Conservation (phyloP, 2,329 filamentous ascomycete genomes). For the Chaetomiaceae sp. region DNA sequence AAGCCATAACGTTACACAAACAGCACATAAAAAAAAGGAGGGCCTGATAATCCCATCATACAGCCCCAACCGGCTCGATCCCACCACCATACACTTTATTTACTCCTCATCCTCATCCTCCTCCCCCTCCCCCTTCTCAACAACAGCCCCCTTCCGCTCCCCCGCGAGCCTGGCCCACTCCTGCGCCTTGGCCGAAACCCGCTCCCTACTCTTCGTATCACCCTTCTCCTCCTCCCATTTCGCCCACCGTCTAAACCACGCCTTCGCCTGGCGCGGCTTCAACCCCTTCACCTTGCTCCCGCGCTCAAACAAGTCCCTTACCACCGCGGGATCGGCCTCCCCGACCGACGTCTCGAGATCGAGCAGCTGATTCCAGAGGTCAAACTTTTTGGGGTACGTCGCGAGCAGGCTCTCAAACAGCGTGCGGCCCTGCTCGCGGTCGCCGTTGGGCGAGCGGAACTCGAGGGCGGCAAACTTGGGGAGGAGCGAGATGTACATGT, state of each 20-base stretch:
- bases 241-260: conserved; percentile 89
- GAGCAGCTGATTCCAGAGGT: conserved; percentile 88
- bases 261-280: conserved; percentile 77
- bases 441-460: conserved; percentile 77
- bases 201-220: conserved; percentile 64
- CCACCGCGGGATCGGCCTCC: conserved; percentile 48
- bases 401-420: conserved; percentile 86
- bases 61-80: neutral
- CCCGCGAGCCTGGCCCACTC: conserved; percentile 60
- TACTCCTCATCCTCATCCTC: conserved; percentile 19
- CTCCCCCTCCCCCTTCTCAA: conserved; percentile 27
- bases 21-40: neutral
- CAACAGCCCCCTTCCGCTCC: conserved; percentile 34
- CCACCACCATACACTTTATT: no score
- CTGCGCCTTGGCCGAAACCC: conserved; percentile 64
- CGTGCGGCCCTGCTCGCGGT: conserved; percentile 86
- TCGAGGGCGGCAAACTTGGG: conserved; percentile 88
- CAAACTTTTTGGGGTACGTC: conserved; percentile 82
- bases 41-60: neutral
- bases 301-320: conserved; percentile 78
- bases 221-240: conserved; percentile 78
- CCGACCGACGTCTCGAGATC: conserved; percentile 67
- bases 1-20: no score
- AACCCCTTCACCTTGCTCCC: conserved; percentile 65
- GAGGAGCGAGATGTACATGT: conserved; percentile 65